Conservation (phyloP, 768 basidiomycete species). For the Rhizopogon vinicolor region DNA sequence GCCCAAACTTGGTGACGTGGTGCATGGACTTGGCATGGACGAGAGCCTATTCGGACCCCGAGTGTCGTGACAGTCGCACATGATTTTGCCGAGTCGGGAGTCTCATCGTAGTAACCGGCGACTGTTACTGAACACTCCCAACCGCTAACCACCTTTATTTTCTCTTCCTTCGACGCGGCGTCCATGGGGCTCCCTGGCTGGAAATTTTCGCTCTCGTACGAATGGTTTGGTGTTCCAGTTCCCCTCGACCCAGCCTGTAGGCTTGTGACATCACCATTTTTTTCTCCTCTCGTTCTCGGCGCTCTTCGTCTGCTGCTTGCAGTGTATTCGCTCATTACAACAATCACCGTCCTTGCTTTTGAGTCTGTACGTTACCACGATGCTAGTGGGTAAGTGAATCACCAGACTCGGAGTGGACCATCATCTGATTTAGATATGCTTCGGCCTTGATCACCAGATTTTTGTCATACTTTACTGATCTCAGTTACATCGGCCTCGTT, state of each 20-base stretch:
- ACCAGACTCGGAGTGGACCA: slow-evolving; percentile 5
- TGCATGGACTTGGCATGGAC: too few species aligned
- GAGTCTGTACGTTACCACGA: slow-evolving; percentile 25
- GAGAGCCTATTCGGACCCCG: too few species aligned
- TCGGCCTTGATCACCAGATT: slow-evolving; percentile 32
- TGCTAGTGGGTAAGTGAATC: slow-evolving; percentile 28
- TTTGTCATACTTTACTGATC: slow-evolving; percentile 61
- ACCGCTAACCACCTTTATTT: not conserved
- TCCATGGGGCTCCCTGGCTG: slow-evolving; percentile 6
- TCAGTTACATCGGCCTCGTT: slow-evolving; percentile 57
- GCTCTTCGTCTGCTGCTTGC: slow-evolving; percentile 43
- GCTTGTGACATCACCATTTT: slow-evolving; percentile 35
- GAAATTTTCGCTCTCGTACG: slow-evolving; percentile 8
- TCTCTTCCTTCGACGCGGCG: not conserved
- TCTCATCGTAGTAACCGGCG: not conserved
- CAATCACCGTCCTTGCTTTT: slow-evolving; percentile 29
- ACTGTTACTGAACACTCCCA: not conserved
- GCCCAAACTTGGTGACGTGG: not conserved
- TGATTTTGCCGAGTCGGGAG: not conserved
- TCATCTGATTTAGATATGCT: not conserved
- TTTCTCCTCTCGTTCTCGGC: slow-evolving; percentile 42
- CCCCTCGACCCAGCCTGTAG: slow-evolving; percentile 36
- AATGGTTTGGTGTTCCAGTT: slow-evolving; percentile 28
- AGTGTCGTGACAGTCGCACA: too few species aligned
- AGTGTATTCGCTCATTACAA: slow-evolving; percentile 40